Evolutionary conservation across 1,284 basidiomycete species (phyloP).

Genomic region (Melampsora abietis-canadensis): DNA sequence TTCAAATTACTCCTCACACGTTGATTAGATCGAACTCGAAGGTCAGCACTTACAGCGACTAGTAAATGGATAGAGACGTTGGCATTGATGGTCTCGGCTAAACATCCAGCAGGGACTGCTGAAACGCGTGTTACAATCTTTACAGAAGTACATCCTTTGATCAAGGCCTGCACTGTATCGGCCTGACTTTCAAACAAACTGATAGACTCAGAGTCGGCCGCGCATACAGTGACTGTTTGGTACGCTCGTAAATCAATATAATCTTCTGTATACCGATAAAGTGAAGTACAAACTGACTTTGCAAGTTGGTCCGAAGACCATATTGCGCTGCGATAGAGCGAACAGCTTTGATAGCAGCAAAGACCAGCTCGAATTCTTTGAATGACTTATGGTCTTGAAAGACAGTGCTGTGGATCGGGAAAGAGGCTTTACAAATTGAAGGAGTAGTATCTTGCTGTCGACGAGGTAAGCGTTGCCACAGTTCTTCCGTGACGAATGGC

Average conservation of each 20-base stretch:
- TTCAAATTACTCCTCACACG: background rate
- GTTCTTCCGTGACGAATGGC: conserved; percentile 97
- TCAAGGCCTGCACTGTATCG: conserved; percentile 73
- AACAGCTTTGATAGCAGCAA: conserved; percentile 71
- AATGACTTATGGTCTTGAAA: conserved; percentile 73
- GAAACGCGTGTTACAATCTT: conserved; percentile 61
- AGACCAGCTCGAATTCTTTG: conserved; percentile 80
- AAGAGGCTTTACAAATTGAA: conserved; percentile 61
- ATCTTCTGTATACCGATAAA: too few species aligned
- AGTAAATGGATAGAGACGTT: conserved; percentile 75
- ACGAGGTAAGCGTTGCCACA: conserved; percentile 93
- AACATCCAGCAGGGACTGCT: conserved; percentile 79
- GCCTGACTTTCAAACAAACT: conserved; percentile 67
- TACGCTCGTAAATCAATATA: background rate
- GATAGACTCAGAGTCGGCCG: background rate
- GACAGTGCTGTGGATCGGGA: conserved; percentile 59
- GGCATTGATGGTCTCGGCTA: conserved; percentile 72
- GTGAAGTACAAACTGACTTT: conserved; percentile 59
- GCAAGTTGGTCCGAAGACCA: conserved; percentile 80
- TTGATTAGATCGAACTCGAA: background rate
- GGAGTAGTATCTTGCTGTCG: conserved; percentile 74
- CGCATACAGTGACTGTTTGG: conserved; percentile 33
- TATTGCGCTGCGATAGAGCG: conserved; percentile 88
- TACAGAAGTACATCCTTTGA: conserved; percentile 79
- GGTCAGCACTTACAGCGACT: conserved; percentile 64